phyloP scores from a whole-genome alignment of 352 stramenopile species.

The Pythium dissimile region DNA sequence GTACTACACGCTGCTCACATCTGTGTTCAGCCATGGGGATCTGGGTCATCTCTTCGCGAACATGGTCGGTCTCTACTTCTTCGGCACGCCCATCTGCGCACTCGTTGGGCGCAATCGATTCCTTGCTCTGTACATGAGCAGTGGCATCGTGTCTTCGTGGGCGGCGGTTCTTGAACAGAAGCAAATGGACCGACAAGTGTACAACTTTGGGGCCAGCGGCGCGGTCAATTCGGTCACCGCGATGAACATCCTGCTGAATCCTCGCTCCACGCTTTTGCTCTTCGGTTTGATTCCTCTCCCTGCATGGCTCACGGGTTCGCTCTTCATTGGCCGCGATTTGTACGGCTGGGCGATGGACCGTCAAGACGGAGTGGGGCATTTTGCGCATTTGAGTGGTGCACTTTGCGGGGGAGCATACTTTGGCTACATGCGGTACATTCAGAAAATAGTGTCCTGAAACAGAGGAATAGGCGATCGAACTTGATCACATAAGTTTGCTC shows the following conservation, averaged over 20 bases:
- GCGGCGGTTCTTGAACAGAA: constrained; percentile 56
- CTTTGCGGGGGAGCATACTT: constrained; percentile 58
- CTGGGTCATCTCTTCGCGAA: constrained; percentile 58
- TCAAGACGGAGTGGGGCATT: constrained; percentile 55
- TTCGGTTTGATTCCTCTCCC: constrained; percentile 70
- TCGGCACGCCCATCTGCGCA: constrained; percentile 56
- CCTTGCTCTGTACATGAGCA: constrained; percentile 62
- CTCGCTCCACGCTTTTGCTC: constrained; percentile 57
- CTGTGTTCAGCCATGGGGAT: constrained; percentile 66
- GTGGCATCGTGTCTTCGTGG: constrained; percentile 62
- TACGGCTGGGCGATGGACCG: constrained; percentile 50
- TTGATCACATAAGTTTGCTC: too few relatives aligned
- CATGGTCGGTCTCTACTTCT: constrained; percentile 76
- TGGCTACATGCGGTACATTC: constrained; percentile 36
- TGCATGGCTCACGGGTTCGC: constrained; percentile 51
- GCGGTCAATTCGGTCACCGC: constrained; percentile 72
- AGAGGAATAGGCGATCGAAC: background rate
- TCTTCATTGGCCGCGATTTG: constrained; percentile 73
- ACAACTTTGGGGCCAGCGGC: constrained; percentile 69
- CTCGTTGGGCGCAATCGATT: constrained; percentile 57
- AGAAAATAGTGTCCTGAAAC: constrained; percentile 15
- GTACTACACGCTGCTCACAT: constrained; percentile 74
- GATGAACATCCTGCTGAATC: constrained; percentile 59
- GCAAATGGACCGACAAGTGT: constrained; percentile 28
- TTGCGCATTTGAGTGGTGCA: constrained; percentile 65